A percentile compares a stretch with the other conserved stretches of the same genome.
These are phyloP conservation scores for Penicillium goetzii DNA, from an alignment of 495 filamentous ascomycete genomes.

Conservation along the genomic window DNA sequence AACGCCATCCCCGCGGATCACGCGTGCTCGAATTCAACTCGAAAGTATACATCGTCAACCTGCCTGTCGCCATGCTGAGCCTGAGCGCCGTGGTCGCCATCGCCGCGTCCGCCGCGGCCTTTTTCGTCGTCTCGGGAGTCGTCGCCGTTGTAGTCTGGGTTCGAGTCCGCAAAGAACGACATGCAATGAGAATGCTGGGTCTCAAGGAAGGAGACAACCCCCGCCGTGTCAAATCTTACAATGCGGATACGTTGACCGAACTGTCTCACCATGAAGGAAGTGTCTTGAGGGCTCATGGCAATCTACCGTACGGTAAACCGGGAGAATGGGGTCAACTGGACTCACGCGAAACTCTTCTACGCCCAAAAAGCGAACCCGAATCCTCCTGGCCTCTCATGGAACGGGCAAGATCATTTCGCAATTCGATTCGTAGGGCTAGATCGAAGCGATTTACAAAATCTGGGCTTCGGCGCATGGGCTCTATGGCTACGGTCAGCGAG, in stretches of 20 bases:
- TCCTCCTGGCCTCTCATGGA: constrained; percentile 31
- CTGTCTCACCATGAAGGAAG: constrained; percentile 41
- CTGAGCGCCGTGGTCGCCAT: constrained; percentile 47
- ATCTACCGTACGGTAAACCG: constrained; percentile 45
- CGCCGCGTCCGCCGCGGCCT: constrained; percentile 44
- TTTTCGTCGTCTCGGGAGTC: constrained; percentile 42
- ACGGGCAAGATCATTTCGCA: constrained; percentile 36
- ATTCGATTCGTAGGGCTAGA: constrained; percentile 38
- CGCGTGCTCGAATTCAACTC: constrained; percentile 7
- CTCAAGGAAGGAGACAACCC: constrained; percentile 30
- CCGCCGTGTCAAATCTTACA: constrained; percentile 33
- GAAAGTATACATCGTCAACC: background rate
- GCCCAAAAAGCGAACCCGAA: constrained; percentile 31
- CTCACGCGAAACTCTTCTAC: constrained; percentile 44
- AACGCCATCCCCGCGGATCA: constrained; percentile 6
- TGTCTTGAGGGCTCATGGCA: constrained; percentile 41
- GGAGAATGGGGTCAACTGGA: constrained; percentile 49
- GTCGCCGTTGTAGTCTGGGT: constrained; percentile 45
- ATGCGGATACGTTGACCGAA: constrained; percentile 42
- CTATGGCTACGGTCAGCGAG: constrained; percentile 39
- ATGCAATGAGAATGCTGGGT: constrained; percentile 35
- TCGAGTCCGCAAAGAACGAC: constrained; percentile 46
- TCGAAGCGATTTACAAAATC: constrained; percentile 34
- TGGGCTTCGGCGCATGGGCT: constrained; percentile 34
- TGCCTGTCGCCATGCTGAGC: constrained; percentile 35